Evolutionary conservation across 768 basidiomycete species (phyloP).

Genomic region (Tephrocybe sp.): DNA sequence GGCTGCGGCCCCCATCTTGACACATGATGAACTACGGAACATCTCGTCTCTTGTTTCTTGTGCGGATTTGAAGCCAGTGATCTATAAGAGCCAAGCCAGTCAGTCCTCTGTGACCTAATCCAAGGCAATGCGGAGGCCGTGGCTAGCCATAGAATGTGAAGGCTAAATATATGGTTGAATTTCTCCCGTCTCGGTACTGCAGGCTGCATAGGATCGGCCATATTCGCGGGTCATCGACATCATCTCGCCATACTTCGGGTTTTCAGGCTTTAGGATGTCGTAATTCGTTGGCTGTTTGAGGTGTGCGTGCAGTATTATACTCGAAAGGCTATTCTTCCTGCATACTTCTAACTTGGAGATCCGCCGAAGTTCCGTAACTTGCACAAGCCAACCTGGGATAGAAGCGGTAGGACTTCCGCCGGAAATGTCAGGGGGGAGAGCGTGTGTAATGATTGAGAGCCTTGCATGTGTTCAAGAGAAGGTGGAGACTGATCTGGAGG

Average conservation of each 20-base stretch:
- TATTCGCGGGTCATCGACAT: too few species aligned
- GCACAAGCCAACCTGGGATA: not conserved
- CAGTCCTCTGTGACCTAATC: not conserved
- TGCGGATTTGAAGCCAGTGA: not conserved
- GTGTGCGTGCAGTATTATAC: not conserved
- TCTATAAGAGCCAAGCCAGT: not conserved
- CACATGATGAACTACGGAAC: constrained; percentile 2
- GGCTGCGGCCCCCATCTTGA: not conserved
- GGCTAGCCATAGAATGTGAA: not conserved
- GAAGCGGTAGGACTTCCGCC: not conserved
- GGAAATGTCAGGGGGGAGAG: not conserved
- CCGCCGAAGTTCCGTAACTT: not conserved
- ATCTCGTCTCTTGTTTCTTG: not conserved
- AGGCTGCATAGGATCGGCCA: constrained; percentile 1
- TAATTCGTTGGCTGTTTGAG: not conserved
- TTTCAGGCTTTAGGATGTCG: not conserved
- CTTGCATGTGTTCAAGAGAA: not conserved
- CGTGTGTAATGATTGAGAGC: not conserved
- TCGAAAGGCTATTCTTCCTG: too few species aligned
- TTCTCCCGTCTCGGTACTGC: constrained; percentile 3
- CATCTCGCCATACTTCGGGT: constrained; percentile 6
- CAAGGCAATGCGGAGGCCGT: constrained; percentile 6
- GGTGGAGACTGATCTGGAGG: not conserved
- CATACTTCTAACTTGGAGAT: not conserved
- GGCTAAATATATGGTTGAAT: not conserved